phyloP scores from a whole-genome alignment of 768 basidiomycete species.

The Tephrocybe rancida region DNA sequence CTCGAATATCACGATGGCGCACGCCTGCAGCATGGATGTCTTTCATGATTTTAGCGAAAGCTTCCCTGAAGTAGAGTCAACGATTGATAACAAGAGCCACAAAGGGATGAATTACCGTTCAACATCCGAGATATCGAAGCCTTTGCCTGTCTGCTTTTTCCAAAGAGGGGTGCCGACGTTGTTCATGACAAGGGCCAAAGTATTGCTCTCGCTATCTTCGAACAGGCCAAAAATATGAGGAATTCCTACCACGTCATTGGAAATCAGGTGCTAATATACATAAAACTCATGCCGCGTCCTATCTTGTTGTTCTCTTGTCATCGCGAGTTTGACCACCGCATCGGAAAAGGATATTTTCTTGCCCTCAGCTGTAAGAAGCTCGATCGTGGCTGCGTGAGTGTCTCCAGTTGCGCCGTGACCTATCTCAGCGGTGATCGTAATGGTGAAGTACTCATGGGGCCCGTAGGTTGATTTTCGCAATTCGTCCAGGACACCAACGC shows the following conservation, averaged over 20 bases:
- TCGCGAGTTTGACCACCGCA: constrained; percentile 17
- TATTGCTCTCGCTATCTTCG: constrained; percentile 9
- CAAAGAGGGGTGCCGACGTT: constrained; percentile 4
- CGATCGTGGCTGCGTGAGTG: constrained; percentile 15
- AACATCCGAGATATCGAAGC: neutral
- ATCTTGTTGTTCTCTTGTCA: constrained; percentile 4
- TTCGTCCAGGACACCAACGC: neutral
- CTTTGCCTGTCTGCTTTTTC: neutral
- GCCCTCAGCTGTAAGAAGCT: constrained; percentile 1
- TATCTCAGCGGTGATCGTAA: constrained; percentile 17
- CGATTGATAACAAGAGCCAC: too few species aligned
- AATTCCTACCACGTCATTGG: constrained; percentile 9
- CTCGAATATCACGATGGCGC: neutral
- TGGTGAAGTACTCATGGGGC: constrained; percentile 12
- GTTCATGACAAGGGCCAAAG: constrained; percentile 9
- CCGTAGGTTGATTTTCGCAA: neutral
- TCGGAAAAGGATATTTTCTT: neutral
- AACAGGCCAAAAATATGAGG: constrained; percentile 17
- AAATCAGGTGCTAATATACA: constrained; percentile 11
- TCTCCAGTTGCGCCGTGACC: constrained; percentile 17
- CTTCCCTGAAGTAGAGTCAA: neutral
- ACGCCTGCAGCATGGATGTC: neutral
- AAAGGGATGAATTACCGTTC: neutral
- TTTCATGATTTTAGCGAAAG: neutral
- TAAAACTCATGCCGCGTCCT: constrained; percentile 12